Evolutionary conservation across 345 rosid species (phyloP).

Genomic region (Dimocarpus longan): DNA sequence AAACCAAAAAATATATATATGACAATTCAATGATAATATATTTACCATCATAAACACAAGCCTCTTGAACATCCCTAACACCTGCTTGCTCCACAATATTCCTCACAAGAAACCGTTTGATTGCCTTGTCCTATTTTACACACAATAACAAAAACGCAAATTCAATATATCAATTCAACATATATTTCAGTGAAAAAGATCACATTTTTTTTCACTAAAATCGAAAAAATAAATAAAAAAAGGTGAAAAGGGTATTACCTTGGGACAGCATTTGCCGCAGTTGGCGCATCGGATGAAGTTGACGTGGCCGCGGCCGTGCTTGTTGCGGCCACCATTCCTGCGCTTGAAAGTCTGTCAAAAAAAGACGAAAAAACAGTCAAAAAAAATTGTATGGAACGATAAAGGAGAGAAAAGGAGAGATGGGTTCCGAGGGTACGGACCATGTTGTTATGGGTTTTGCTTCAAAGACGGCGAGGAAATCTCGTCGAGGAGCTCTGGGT

Average conservation of each 20-base stretch:
- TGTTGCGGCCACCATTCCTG: slow-evolving; percentile 92
- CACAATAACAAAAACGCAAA: background rate
- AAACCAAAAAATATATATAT: background rate
- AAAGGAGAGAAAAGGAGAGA: background rate
- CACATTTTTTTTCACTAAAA: background rate
- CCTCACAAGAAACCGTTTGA: slow-evolving; percentile 88
- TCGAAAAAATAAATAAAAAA: background rate
- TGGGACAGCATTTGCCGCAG: slow-evolving; percentile 96
- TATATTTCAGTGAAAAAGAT: background rate
- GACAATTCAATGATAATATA: background rate
- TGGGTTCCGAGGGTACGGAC: background rate
- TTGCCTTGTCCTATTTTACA: slow-evolving; percentile 64
- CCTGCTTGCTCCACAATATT: slow-evolving; percentile 94
- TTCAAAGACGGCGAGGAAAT: background rate
- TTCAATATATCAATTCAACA: background rate
- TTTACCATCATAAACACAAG: slow-evolving; percentile 78
- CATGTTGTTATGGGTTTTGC: background rate
- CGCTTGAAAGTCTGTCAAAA: slow-evolving; percentile 77
- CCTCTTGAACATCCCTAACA: slow-evolving; percentile 87
- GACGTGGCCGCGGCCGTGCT: slow-evolving; percentile 94
- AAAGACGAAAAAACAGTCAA: background rate
- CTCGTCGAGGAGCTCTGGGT: background rate
- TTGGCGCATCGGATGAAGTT: slow-evolving; percentile 91
- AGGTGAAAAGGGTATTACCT: slow-evolving; percentile 34
- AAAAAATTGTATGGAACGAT: background rate